These are phyloP conservation scores for Wolfiporia cocos DNA, from an alignment of 1,284 basidiomycete genomes.

Conservation along the genomic window DNA sequence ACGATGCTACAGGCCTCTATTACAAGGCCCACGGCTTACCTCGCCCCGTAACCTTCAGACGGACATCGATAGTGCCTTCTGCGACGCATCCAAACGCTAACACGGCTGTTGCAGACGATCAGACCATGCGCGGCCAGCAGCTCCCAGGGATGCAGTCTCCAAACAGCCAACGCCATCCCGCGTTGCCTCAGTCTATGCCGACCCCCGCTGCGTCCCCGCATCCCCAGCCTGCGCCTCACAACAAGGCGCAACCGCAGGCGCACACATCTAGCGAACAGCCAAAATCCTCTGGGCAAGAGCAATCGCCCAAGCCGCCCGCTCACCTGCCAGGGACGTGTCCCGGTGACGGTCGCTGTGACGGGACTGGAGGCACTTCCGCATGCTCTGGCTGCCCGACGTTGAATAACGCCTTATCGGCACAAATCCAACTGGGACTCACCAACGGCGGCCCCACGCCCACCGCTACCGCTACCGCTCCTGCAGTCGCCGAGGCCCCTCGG, in stretches of 20 bases:
- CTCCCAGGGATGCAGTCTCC: constrained; percentile 6
- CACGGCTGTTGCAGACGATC: constrained; percentile 1
- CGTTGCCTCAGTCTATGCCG: constrained; percentile 25
- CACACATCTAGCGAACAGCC: constrained; percentile 10
- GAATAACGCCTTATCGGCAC: constrained; percentile 70
- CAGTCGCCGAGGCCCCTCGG: constrained; percentile 6
- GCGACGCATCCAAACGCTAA: constrained; percentile 27
- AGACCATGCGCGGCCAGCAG: constrained; percentile 8
- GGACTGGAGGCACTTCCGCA: constrained; percentile 85
- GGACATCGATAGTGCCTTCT: constrained; percentile 22
- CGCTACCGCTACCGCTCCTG: constrained; percentile 3
- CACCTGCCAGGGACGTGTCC: constrained; percentile 67
- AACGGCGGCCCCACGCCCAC: constrained; percentile 8
- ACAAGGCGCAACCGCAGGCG: constrained; percentile 7
- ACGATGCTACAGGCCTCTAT: constrained; percentile 28
- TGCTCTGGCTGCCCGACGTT: constrained; percentile 93
- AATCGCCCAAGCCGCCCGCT: constrained; percentile 32
- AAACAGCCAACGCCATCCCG: constrained; percentile 14
- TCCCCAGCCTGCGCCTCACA: constrained; percentile 12
- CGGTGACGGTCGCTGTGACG: constrained; percentile 93
- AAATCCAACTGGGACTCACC: constrained; percentile 15
- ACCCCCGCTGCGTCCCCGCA: constrained; percentile 28
- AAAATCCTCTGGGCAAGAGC: constrained; percentile 19
- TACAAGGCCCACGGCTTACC: constrained; percentile 31
- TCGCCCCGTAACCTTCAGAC: constrained; percentile 29